Evolutionary conservation across 495 filamentous ascomycete species (phyloP), one percentile per base, ranked within the genome.

Genomic region (Aspergillus nanangensis): DNA sequence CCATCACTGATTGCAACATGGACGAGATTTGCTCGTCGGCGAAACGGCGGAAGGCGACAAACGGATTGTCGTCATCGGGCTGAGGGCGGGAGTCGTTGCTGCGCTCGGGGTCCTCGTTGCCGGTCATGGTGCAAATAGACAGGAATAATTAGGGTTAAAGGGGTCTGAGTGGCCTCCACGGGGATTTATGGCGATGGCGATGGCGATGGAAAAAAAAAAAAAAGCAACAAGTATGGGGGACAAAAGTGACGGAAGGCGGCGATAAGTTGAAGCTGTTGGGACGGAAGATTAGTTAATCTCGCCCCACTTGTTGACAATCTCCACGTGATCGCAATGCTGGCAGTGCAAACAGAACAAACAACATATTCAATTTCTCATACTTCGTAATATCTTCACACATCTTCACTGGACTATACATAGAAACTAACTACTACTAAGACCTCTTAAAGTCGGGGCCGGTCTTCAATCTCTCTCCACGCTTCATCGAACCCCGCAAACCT

Each of bases 21-120:
- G 72, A 75, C 4, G 73, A 75, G 42, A 82, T 70, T 45, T 80
- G 79, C 41, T 73, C 67, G 53, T 84, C 80, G 42, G 78, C 74
- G 53, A 74, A 81, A 45, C 74, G 75, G 44, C 79, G 77, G 59
- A 83, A 81, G 23, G 74, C 63, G 38, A 81, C 65, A 55, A 84
- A 83, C 10, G 80, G 77, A 47, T 81, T 83, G 43, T 69, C 62
- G 33, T 58, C 52, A 18, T 72, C 62, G 27, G 50, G 41, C 54
- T 53, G 55, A 43, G 44, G 46, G 36, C 51, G 48, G 7, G 50
- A 54, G 41, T 38, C 38, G 15, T 53, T 44, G 35, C 57, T 48
- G 25, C 41, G 33, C 4, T 49, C 52, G n/a, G 49, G 43, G 15
- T 65, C 43, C 23, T 65, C 52, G 39, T 67, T 60, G 20, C 53